Evolutionary conservation across 1,284 basidiomycete species (phyloP), one percentile per base, ranked within the genome.

Genomic region (Heterobasidion parviporum): DNA sequence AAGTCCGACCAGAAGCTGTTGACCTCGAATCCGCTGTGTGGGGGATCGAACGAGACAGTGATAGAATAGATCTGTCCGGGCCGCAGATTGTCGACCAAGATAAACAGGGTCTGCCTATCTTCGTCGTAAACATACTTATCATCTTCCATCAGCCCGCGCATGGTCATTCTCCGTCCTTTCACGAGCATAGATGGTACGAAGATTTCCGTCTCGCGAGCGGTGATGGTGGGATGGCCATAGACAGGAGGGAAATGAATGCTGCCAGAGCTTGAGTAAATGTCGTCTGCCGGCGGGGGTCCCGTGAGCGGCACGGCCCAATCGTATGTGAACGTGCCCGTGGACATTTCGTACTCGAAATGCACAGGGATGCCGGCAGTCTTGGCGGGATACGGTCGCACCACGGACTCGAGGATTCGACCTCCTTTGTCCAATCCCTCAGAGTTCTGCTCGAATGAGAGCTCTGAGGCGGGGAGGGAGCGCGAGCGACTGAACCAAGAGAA

Each of bases 401-500:
- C 71, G 1, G 87, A 80, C 33, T 83, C 74, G 2, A 98, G 74
- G 50, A 94, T 83, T 7, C 95, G 77, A 0, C 78, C 90, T 3
- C 94, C 94, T 36, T 85, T 81, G 67, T 97, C 94, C 20, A 94
- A 74, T 20, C 78, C 78, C 12, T 77, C 73, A 3, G 82, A 76
- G 9, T 73, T 72, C 63, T 89, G 85, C 10, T 79, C 77, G 63
- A 75, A 70, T 61, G 77, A 74, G 26, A 83, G 70, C 48, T 80
- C 67, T 0, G 76, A 78, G 0, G 73, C 64, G 1, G 80, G 79
- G 10, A 81, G 68, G 0, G 80, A 80, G 8, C 85, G 80, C 50
- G 71, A 71, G 47, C 78, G 72, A 59, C 88, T 89, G 75, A 92
- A 96, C 87, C 92, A 96, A 3, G 92, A 93, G 68, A 97, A 96